phyloP scores from a whole-genome alignment of 805 yeast genomes.

The Wickerhamomyces silvicola region DNA sequence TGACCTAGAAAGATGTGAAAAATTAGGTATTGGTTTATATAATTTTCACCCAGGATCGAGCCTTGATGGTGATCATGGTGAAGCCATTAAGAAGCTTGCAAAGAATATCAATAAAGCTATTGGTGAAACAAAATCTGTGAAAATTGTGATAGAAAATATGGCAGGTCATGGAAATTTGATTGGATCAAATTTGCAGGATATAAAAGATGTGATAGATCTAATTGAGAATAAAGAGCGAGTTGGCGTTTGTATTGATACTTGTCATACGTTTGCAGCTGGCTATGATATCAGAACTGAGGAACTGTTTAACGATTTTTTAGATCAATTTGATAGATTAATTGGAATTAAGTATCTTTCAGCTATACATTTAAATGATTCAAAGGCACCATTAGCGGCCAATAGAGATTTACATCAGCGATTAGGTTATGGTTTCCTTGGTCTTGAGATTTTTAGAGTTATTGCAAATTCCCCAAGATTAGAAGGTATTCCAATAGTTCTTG shows the following conservation, averaged over 20 bases:
- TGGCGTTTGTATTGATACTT: slow-evolving; percentile 96
- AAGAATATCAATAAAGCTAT: slow-evolving; percentile 75
- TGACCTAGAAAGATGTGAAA: slow-evolving; percentile 83
- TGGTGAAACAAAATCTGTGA: slow-evolving; percentile 66
- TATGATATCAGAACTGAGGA: slow-evolving; percentile 69
- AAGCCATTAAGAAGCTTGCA: slow-evolving; percentile 67
- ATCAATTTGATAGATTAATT: slow-evolving; percentile 60
- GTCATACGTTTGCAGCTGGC: slow-evolving; percentile 96
- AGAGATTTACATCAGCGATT: slow-evolving; percentile 86
- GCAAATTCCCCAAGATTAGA: slow-evolving; percentile 62
- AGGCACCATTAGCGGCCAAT: slow-evolving; percentile 86
- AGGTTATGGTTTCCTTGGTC: slow-evolving; percentile 84
- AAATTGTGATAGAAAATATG: slow-evolving; percentile 92
- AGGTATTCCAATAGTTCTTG: slow-evolving; percentile 74
- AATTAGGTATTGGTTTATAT: slow-evolving; percentile 74
- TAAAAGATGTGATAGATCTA: slow-evolving; percentile 64
- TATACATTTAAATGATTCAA: slow-evolving; percentile 89
- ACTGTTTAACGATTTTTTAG: slow-evolving; percentile 63
- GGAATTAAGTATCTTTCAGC: slow-evolving; percentile 75
- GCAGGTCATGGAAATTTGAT: slow-evolving; percentile 93
- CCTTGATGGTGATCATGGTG: slow-evolving; percentile 59
- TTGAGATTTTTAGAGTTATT: slow-evolving; percentile 73
- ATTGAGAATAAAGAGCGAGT: slow-evolving; percentile 77
- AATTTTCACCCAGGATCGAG: slow-evolving; percentile 94
- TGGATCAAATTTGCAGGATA: slow-evolving; percentile 75